Evolutionary conservation across 257 asterid species (phyloP).

Genomic region (Sherardia arvensis): DNA sequence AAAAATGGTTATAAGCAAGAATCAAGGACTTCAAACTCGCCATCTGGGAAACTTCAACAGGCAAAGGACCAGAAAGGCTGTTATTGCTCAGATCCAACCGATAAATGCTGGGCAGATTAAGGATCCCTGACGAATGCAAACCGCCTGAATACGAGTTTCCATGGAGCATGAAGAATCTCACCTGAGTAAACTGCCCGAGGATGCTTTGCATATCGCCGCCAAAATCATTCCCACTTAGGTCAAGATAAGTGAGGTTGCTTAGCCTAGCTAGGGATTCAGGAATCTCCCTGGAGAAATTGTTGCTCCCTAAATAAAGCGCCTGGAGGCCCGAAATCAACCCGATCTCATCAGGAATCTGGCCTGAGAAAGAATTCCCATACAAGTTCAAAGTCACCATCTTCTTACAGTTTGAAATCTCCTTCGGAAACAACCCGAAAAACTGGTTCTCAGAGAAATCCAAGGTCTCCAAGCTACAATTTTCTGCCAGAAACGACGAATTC

Average conservation of each 20-base stretch:
- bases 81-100: conserved; percentile 82
- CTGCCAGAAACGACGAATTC: conserved; percentile 30
- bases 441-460: conserved; percentile 64
- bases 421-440: conserved; percentile 49
- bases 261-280: conserved; percentile 47
- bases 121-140: conserved; percentile 47
- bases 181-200: conserved; percentile 54
- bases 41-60: conserved; percentile 49
- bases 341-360: conserved; percentile 54
- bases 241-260: conserved; percentile 48
- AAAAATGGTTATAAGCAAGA: conserved; percentile 63
- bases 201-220: conserved; percentile 61
- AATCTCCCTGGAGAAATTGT: conserved; percentile 62
- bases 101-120: conserved; percentile 36
- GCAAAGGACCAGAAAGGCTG: conserved; percentile 58
- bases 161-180: conserved; percentile 56
- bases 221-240: conserved; percentile 57
- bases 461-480: conserved; percentile 39
- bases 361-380: conserved; percentile 50
- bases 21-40: conserved; percentile 47
- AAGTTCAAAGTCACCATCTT: conserved; percentile 37
- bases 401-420: conserved; percentile 48
- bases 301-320: conserved; percentile 56
- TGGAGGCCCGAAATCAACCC: conserved; percentile 43
- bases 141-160: conserved; percentile 58